phyloP scores from a whole-genome alignment of 176 grass and related monocot species.

The Eleusine coracana region DNA sequence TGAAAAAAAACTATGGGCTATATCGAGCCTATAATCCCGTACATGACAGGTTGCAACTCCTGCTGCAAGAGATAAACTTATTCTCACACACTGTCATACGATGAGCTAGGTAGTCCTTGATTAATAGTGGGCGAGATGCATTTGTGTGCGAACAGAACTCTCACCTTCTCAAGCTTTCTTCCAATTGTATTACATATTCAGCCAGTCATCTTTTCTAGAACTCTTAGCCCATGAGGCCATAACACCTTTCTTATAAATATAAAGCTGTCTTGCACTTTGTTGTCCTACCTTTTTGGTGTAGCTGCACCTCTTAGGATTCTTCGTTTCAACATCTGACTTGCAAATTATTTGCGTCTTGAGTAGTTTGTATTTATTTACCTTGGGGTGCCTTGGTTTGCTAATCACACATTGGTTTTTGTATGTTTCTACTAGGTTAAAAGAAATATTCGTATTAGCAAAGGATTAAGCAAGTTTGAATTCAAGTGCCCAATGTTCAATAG shows the following conservation, averaged over 20 bases:
- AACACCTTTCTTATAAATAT: neutral
- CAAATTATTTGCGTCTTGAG: neutral
- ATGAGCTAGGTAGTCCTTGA: neutral
- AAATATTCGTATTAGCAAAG: neutral
- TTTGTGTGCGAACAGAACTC: neutral
- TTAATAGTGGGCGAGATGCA: neutral
- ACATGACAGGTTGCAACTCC: neutral
- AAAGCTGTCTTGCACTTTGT: neutral
- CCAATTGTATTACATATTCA: too few species aligned
- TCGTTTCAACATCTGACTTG: neutral
- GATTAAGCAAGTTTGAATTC: neutral
- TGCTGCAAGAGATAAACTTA: neutral
- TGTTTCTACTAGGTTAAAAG: neutral
- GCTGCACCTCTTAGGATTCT: neutral
- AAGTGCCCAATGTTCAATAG: neutral
- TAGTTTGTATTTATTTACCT: neutral
- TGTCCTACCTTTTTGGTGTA: neutral
- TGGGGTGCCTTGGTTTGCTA: neutral
- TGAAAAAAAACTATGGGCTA: neutral
- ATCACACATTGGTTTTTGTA: neutral
- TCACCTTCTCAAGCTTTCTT: neutral
- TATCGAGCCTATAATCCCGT: neutral
- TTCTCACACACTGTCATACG: neutral
- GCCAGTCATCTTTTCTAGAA: too few species aligned
- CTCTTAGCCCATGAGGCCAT: too few species aligned